Evolutionary conservation across 257 asterid species (phyloP).

Genomic region (Solanum gracilifrons): DNA sequence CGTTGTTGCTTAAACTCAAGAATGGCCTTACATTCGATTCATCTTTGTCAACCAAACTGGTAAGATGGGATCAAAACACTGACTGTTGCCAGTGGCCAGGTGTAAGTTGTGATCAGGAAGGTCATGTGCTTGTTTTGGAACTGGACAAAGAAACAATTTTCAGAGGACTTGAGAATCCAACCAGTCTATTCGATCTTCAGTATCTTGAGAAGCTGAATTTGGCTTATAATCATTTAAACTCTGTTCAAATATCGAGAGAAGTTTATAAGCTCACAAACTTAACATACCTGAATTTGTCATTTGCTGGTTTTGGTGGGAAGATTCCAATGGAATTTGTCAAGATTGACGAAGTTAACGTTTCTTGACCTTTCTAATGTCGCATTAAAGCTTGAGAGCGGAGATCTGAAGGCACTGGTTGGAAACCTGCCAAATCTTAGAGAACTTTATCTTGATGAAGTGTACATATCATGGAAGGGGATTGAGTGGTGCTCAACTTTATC

Average conservation of each 20-base stretch:
- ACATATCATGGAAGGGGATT: not conserved
- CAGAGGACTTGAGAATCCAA: constrained; percentile 25
- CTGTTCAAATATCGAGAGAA: constrained; percentile 20
- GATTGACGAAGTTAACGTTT: constrained; percentile 12
- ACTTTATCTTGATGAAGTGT: not conserved
- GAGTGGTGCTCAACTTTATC: constrained; percentile 8
- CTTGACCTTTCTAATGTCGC: not conserved
- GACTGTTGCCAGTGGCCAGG: constrained; percentile 64
- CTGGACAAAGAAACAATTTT: constrained; percentile 23
- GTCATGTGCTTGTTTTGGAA: constrained; percentile 33
- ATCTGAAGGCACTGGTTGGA: not conserved
- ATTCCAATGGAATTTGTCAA: constrained; percentile 26
- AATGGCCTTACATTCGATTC: not conserved
- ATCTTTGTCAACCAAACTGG: not conserved
- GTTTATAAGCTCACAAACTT: constrained; percentile 27
- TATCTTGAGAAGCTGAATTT: constrained; percentile 31
- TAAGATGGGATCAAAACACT: constrained; percentile 20
- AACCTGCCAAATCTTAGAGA: not conserved
- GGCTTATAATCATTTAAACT: constrained; percentile 27
- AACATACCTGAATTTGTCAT: constrained; percentile 38
- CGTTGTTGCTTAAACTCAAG: constrained; percentile 3
- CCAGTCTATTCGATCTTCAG: constrained; percentile 24
- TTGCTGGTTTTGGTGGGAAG: constrained; percentile 39
- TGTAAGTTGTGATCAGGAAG: constrained; percentile 35
- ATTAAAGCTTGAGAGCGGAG: not conserved